These are phyloP conservation scores for Alternaria viburni DNA, from an alignment of 2,329 filamentous ascomycete species.

Conservation along the genomic window DNA sequence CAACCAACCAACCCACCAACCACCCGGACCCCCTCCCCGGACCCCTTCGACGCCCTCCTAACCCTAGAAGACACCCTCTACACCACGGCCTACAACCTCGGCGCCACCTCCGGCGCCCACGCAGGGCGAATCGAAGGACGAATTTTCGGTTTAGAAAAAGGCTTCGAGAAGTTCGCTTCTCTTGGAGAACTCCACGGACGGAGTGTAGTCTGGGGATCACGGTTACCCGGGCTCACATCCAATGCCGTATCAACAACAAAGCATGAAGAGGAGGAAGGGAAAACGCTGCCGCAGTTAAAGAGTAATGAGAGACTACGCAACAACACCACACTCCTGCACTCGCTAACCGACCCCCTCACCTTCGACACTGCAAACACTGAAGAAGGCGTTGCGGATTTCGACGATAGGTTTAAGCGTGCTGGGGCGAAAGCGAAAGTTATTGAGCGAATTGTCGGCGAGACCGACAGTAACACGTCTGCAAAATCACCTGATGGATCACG, in stretches of 20 bases:
- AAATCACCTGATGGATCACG: conserved; percentile 40
- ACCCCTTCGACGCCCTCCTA: conserved; percentile 64
- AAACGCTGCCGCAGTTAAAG: no score
- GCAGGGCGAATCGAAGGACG: conserved; percentile 88
- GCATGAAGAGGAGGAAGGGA: no score
- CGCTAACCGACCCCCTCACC: conserved; percentile 78
- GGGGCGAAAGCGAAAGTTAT: conserved; percentile 85
- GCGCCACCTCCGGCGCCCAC: conserved; percentile 74
- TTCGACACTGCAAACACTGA: conserved; percentile 84
- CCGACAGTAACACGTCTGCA: background rate
- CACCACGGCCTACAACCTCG: conserved; percentile 78
- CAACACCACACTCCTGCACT: conserved; percentile 76
- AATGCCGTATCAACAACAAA: no score
- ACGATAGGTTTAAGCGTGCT: conserved; percentile 84
- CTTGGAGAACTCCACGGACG: conserved; percentile 80
- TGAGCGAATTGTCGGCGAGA: conserved; percentile 67
- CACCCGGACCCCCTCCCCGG: conserved; percentile 21
- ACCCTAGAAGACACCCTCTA: conserved; percentile 75
- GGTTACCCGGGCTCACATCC: conserved; percentile 52
- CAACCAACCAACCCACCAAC: background rate
- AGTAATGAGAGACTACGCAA: no score
- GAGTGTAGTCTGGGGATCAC: conserved; percentile 82
- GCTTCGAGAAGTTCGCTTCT: conserved; percentile 89
- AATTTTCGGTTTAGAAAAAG: conserved; percentile 87
- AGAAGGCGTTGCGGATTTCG: conserved; percentile 87